Conservation (phyloP, 1,284 basidiomycete species). For the Schizophyllum commune region DNA sequence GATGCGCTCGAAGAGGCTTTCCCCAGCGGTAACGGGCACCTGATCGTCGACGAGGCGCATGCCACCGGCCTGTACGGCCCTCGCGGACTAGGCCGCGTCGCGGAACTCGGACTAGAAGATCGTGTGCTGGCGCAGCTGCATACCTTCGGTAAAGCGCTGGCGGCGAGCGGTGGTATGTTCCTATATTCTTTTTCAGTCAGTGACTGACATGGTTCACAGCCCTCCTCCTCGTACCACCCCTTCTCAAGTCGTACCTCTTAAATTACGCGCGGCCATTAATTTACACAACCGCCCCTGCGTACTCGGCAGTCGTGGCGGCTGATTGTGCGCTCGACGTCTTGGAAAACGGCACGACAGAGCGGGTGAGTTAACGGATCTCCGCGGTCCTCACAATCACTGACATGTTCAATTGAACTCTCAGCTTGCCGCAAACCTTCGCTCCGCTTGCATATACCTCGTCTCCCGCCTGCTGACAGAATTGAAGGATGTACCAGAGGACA, state of each 20-base stretch:
- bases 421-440: conserved; percentile 3
- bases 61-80: conserved; percentile 78
- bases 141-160: conserved; percentile 47
- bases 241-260: conserved; percentile 78
- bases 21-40: conserved; percentile 53
- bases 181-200: too few species aligned
- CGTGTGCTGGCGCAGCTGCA: conserved; percentile 59
- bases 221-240: conserved; percentile 64
- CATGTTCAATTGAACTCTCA: too few species aligned
- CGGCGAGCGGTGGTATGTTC: conserved; percentile 79
- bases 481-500: not conserved
- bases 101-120: conserved; percentile 53
- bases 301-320: conserved; percentile 67
- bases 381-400: too few species aligned
- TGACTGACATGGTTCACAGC: conserved; percentile 42
- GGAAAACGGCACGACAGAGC: conserved; percentile 55
- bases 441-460: conserved; percentile 17
- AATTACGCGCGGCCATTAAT: conserved; percentile 92
- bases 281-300: conserved; percentile 79
- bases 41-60: conserved; percentile 89
- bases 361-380: conserved; percentile 16
- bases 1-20: conserved; percentile 51
- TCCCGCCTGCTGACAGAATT: not conserved
- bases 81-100: conserved; percentile 67
- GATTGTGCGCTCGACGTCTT: conserved; percentile 77